Conservation (phyloP, 768 basidiomycete genomes). For the Leccinum arenicola region DNA sequence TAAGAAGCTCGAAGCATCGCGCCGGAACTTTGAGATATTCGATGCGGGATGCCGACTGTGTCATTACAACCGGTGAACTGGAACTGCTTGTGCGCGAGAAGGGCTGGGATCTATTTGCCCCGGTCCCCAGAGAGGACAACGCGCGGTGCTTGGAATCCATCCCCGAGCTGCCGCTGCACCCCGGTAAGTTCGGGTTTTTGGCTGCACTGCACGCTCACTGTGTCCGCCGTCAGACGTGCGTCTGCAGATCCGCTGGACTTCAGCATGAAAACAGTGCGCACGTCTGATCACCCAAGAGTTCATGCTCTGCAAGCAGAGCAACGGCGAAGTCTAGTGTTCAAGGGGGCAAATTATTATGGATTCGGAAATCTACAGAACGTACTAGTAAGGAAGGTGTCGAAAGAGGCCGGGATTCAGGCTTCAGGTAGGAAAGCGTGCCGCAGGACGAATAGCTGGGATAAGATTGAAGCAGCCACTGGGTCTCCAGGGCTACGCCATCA, state of each 20-base stretch:
- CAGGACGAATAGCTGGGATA: slow-evolving; percentile 39
- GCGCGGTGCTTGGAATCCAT: slow-evolving; percentile 29
- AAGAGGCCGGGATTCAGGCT: slow-evolving; percentile 62
- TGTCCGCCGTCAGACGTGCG: slow-evolving; percentile 48
- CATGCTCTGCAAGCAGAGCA: slow-evolving; percentile 42
- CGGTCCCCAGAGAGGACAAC: slow-evolving; percentile 42
- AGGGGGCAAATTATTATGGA: slow-evolving; percentile 93
- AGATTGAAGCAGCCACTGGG: slow-evolving; percentile 42
- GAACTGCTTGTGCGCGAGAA: slow-evolving; percentile 81
- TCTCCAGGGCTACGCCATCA: slow-evolving; percentile 92
- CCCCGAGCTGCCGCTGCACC: slow-evolving; percentile 74
- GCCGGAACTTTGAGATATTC: slow-evolving; percentile 80
- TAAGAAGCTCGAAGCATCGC: slow-evolving; percentile 97
- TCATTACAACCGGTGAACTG: slow-evolving; percentile 94
- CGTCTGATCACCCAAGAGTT: slow-evolving; percentile 43
- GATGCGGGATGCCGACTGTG: slow-evolving; percentile 94
- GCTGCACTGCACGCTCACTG: slow-evolving; percentile 61
- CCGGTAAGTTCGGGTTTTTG: slow-evolving; percentile 93
- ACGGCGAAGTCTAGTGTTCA: slow-evolving; percentile 71
- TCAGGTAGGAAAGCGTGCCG: slow-evolving; percentile 62
- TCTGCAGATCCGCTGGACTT: slow-evolving; percentile 48
- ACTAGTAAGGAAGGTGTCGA: slow-evolving; percentile 86
- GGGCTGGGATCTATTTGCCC: slow-evolving; percentile 22
- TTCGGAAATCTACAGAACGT: slow-evolving; percentile 93
- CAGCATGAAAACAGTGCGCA: slow-evolving; percentile 57